phyloP scores from a whole-genome alignment of 2,329 filamentous ascomycete genomes.

The Rhinocladiella similis region DNA sequence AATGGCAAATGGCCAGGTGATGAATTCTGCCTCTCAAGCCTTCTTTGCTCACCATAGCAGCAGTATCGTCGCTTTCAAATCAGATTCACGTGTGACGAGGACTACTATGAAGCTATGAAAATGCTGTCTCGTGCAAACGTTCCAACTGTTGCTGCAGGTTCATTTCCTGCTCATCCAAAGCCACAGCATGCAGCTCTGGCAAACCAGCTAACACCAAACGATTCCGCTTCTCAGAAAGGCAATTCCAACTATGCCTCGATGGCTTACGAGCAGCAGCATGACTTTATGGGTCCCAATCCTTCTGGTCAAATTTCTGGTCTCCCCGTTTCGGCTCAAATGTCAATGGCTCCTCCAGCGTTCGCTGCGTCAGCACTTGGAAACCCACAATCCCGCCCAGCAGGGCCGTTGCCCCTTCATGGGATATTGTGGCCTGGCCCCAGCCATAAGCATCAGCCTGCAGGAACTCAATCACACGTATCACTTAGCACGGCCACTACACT shows the following conservation, averaged over 20 bases:
- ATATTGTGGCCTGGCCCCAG: background rate
- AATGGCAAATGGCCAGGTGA: slow-evolving; percentile 34
- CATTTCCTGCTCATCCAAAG: slow-evolving; percentile 27
- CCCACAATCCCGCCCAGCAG: background rate
- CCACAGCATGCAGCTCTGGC: background rate
- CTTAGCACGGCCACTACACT: slow-evolving; percentile 20
- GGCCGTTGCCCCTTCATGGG: background rate
- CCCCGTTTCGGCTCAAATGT: background rate
- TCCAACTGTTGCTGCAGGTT: slow-evolving; percentile 43
- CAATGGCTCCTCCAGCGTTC: slow-evolving; percentile 13
- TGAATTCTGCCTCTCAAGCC: slow-evolving; percentile 12
- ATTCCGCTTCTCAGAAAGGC: slow-evolving; percentile 20
- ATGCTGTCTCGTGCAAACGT: slow-evolving; percentile 44
- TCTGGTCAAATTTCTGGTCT: background rate
- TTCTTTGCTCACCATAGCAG: slow-evolving; percentile 22
- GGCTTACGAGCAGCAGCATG: background rate
- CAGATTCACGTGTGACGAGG: slow-evolving; percentile 41
- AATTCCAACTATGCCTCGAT: background rate
- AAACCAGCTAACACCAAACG: slow-evolving; percentile 12
- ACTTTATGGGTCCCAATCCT: background rate
- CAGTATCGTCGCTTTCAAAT: slow-evolving; percentile 48
- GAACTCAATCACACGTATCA: slow-evolving; percentile 15
- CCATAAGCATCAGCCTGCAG: background rate
- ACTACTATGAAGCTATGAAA: slow-evolving; percentile 43
- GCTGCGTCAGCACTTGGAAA: background rate